These are phyloP conservation scores for Lentinula boryana DNA, from an alignment of 768 basidiomycete species.

Conservation along the genomic window DNA sequence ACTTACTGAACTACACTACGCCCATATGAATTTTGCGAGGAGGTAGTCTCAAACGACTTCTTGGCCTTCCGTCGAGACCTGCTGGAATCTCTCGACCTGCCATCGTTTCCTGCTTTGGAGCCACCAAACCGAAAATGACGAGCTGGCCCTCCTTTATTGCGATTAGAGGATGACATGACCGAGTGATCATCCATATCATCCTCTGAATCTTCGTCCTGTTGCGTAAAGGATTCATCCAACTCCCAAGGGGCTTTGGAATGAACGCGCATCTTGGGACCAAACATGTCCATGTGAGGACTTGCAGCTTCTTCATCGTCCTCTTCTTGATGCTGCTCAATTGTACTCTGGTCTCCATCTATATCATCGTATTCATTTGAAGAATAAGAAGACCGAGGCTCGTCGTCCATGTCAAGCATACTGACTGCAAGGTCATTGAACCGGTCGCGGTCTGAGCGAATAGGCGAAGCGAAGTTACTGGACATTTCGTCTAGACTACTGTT, in stretches of 20 bases:
- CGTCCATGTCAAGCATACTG: conserved; percentile 54
- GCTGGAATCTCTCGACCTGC: conserved; percentile 58
- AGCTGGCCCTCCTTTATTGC: conserved; percentile 12
- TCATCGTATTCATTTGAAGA: conserved; percentile 21
- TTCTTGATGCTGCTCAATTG: conserved; percentile 28
- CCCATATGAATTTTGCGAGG: conserved; percentile 43
- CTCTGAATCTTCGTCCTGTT: conserved; percentile 43
- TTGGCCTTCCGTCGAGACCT: conserved; percentile 47
- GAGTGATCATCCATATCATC: conserved; percentile 24
- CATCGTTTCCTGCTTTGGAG: conserved; percentile 31
- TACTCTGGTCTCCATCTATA: conserved; percentile 24
- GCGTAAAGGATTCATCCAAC: conserved; percentile 40
- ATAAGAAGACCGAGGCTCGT: conserved; percentile 37
- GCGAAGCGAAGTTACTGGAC: conserved; percentile 5
- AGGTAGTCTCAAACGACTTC: conserved; percentile 53
- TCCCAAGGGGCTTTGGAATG: conserved; percentile 85
- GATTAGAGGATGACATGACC: conserved; percentile 16
- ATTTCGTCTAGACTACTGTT: conserved; percentile 9
- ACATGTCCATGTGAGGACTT: conserved; percentile 55
- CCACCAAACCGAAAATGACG: conserved; percentile 32
- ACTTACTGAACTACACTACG: conserved; percentile 59
- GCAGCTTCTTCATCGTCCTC: conserved; percentile 40
- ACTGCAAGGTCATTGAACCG: conserved; percentile 39
- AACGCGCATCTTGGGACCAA: conserved; percentile 81
- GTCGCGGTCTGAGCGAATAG: conserved; percentile 26